A percentile compares a stretch with the other conserved stretches of the same genome.
These are phyloP conservation scores for Helicostylum pulchrum DNA, from an alignment of 192 early-diverging fungal species.

Conservation along the genomic window DNA sequence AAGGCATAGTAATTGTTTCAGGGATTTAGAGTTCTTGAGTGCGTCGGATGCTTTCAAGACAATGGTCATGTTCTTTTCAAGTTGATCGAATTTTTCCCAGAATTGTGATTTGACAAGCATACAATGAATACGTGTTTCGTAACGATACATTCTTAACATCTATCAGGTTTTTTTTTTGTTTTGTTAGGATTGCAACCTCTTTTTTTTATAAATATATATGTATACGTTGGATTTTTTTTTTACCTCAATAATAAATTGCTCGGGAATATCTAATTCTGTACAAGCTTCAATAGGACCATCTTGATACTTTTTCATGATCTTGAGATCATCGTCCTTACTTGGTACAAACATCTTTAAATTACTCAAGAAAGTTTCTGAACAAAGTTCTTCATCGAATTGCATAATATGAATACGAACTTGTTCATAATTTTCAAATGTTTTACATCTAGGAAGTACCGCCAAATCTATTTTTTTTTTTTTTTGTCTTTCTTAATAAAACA, in stretches of 20 bases:
- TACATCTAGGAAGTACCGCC: conserved; percentile 29
- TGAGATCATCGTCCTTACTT: conserved; percentile 56
- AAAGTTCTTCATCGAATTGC: conserved; percentile 61
- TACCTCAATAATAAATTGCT: conserved; percentile 66
- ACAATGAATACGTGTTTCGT: conserved; percentile 64
- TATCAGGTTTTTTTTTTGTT: conserved; percentile 18
- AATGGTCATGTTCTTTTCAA: conserved; percentile 56
- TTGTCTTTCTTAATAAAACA: background rate
- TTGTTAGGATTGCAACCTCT: too few species aligned
- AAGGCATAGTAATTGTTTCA: conserved; percentile 67
- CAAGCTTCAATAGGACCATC: conserved; percentile 43
- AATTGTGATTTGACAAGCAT: conserved; percentile 66
- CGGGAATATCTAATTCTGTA: conserved; percentile 56
- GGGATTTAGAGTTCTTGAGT: conserved; percentile 58
- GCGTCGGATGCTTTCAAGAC: conserved; percentile 59
- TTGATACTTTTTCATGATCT: conserved; percentile 25
- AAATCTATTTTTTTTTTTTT: conserved; percentile 15
- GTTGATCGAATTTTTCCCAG: conserved; percentile 57
- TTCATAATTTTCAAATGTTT: conserved; percentile 44
- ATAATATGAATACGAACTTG: conserved; percentile 59
- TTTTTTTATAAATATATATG: background rate
- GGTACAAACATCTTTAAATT: conserved; percentile 68
- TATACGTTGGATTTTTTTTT: background rate
- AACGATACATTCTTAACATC: conserved; percentile 70
- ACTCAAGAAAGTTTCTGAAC: conserved; percentile 60